These are phyloP conservation scores for Apophysomyces trapeziformis DNA, from an alignment of 371 early-diverging fungal species.

Conservation along the genomic window DNA sequence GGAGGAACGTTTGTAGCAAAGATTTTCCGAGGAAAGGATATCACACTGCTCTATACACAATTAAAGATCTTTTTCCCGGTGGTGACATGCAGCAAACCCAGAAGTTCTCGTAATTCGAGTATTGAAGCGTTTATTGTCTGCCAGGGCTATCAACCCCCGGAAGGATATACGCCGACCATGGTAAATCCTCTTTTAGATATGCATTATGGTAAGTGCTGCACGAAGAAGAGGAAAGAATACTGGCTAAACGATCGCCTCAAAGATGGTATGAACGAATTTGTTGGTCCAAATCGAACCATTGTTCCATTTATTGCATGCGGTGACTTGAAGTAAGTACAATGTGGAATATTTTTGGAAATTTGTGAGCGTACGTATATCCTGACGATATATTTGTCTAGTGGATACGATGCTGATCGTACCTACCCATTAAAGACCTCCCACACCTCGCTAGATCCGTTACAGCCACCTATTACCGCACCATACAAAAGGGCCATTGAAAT, in stretches of 20 bases:
- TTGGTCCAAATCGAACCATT: conserved; percentile 76
- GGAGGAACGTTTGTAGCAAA: conserved; percentile 97
- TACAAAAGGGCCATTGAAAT: conserved; percentile 86
- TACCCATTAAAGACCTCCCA: conserved; percentile 72
- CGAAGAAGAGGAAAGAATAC: not conserved
- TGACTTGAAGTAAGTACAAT: conserved; percentile 68
- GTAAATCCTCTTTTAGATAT: conserved; percentile 84
- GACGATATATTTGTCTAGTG: conserved; percentile 39
- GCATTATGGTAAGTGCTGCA: conserved; percentile 54
- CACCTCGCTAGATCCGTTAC: conserved; percentile 73
- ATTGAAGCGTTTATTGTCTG: conserved; percentile 97
- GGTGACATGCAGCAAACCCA: conserved; percentile 94
- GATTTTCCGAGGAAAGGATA: conserved; percentile 95
- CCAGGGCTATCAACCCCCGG: conserved; percentile 84
- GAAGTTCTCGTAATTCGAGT: conserved; percentile 92
- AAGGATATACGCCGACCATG: conserved; percentile 87
- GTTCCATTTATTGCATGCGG: conserved; percentile 94
- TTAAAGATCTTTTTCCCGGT: conserved; percentile 89
- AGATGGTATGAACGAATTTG: conserved; percentile 64
- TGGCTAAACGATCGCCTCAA: conserved; percentile 2
- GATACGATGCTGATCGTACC: conserved; percentile 85
- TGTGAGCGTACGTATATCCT: not conserved
- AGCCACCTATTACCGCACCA: conserved; percentile 90
- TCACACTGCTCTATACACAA: conserved; percentile 88
- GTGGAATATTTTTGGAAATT: not conserved